Evolutionary conservation across 257 asterid species (phyloP).

Genomic region (Nicotiana obtusifolia): DNA sequence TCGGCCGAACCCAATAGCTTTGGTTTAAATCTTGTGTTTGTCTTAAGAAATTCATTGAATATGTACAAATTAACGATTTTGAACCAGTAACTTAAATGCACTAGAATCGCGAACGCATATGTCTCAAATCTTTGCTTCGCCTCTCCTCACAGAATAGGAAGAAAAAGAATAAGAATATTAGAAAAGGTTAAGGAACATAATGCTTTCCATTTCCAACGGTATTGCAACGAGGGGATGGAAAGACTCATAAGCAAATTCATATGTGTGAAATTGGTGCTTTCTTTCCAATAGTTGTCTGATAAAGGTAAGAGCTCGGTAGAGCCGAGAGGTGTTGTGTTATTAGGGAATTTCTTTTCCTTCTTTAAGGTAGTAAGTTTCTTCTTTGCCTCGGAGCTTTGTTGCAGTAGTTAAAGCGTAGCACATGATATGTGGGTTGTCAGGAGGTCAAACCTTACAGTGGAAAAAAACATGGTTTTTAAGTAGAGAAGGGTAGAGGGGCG

Average conservation of each 20-base stretch:
- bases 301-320: background rate
- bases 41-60: no score
- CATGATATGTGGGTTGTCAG: background rate
- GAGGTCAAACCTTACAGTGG: background rate
- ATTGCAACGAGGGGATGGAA: background rate
- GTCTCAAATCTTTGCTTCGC: no score
- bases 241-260: background rate
- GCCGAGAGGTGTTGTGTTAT: background rate
- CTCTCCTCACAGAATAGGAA: background rate
- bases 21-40: no score
- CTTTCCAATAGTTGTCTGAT: background rate
- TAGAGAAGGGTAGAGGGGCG: background rate
- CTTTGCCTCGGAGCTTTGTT: background rate
- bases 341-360: background rate
- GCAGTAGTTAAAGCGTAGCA: background rate
- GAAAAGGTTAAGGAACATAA: background rate
- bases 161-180: background rate
- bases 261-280: background rate
- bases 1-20: no score
- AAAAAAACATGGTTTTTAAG: background rate
- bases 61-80: no score
- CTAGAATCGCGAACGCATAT: no score
- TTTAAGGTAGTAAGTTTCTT: background rate
- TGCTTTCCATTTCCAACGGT: background rate
- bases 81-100: no score